Evolutionary conservation across 108 stramenopile species (phyloP), one percentile per base, ranked within the genome.

Genomic region (Cyclotella sp.): DNA sequence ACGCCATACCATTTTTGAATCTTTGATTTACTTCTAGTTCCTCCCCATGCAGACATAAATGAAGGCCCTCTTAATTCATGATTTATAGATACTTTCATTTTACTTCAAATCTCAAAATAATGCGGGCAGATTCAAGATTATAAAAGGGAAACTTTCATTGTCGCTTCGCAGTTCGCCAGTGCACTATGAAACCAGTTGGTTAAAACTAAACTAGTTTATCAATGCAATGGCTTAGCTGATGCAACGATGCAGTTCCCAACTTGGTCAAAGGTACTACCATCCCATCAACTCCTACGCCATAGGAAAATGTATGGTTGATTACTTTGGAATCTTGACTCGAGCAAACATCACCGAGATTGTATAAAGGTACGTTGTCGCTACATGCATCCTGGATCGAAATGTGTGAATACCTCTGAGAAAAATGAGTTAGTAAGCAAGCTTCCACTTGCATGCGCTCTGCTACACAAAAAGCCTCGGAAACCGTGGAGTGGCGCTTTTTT

Each of bases 401-500:
- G 26, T 85, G 73, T 11, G 68, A 51, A 49, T 90, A 90, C 47
- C 89, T 72, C 58, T 90, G 89, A 2, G 87, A 88, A 76, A 90
- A 90, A 70, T 90, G 89, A 52, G 89, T 88, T 62, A 90, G 63
- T 27, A 90, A 44, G 40, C 76, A 77, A 49, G 68, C 61, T 14
- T 79, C 57, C 19, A 80, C 87, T 41, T 69, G 29, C 15, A 85
- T 83, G 10, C 57, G 67, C 13, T 40, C 27, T 39, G 85, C 87
- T 42, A 90, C 75, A 45, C 75, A 22, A 9, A 87, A 45, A n/a
- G 89, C 89, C 43, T 87, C 89, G 24, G 9, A 18, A 21, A 85
- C 69, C 12, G 89, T 88, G 10, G 83, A 86, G 43, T 90, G 89
- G 10, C 70, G 76, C 68, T 90, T 90, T n/a, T 59, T 52, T 2